Conservation (phyloP, 805 yeast genomes). For the Sugiyamaella lignohabitans region DNA sequence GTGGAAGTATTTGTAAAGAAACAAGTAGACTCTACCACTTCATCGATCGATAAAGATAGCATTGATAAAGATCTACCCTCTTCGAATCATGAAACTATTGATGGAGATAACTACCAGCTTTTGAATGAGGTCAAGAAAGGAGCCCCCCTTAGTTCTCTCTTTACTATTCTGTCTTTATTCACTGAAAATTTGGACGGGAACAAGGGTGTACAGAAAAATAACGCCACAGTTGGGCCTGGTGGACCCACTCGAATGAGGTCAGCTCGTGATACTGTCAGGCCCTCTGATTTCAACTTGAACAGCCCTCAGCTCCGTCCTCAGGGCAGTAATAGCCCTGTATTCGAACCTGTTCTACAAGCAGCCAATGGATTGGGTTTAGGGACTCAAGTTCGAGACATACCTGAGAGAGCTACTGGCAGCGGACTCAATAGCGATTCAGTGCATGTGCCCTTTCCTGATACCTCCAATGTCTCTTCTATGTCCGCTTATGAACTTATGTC, state of each 20-base stretch:
- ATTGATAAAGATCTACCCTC: constrained; percentile 1
- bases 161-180: constrained; percentile 72
- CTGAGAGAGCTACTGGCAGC: not conserved
- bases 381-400: not conserved
- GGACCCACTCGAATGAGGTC: too few relatives aligned
- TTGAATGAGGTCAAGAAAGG: constrained; percentile 79
- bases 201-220: constrained; percentile 11
- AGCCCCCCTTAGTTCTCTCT: constrained; percentile 75
- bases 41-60: not conserved
- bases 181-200: constrained; percentile 38
- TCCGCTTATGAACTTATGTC: too few relatives aligned
- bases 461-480: not conserved
- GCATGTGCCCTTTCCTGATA: not conserved
- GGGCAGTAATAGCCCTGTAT: not conserved
- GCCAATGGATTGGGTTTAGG: too few relatives aligned
- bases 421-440: not conserved
- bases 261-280: too few relatives aligned
- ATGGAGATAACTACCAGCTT: constrained; percentile 57
- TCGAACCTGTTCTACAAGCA: too few relatives aligned
- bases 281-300: too few relatives aligned
- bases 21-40: not conserved
- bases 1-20: constrained; percentile 69
- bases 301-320: too few relatives aligned
- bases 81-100: constrained; percentile 24
- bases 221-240: too few relatives aligned